Base-by-base conservation (phyloP, 768 basidiomycete species). In the Leccinum ochraceum region DNA sequence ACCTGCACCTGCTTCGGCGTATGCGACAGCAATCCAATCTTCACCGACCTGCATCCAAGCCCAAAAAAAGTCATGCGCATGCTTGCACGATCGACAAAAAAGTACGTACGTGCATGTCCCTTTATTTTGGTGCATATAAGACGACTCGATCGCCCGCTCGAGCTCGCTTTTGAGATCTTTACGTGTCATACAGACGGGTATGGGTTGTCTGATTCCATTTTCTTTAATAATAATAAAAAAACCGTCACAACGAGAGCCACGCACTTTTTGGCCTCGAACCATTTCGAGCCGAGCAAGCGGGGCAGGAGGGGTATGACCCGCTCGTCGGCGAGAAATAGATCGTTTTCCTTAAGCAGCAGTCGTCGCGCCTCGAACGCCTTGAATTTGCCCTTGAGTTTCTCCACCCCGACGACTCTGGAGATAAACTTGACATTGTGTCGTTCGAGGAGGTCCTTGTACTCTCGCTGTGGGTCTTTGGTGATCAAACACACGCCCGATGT, bases 251-350 rank as follows among this genome's bases (percentile, higher is more conserved):
- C 3, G n/a, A 28, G n/a, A n/a, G 0, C 52, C 28, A 69, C 91
- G 64, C 66, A 97, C 95, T 98, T 98, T 78, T 98, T 98, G 1
- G 95, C 93, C 32, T 92, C 84, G 67, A 98, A 94, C 84, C 93
- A 98, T 67, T 89, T 90, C 55, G 85, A 87, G 6, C 97, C 97
- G 3, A 98, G 80, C 52, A 98, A 76, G 61, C 85, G 86, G 1
- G 96, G 96, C 58, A 98, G 82, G 57, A 94, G 76, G n/a, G 90
- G 89, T 39, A 96, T 78, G 48, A 99, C 81, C 30, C 94, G 81
- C 62, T 97, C 94, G 75, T 99, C 97, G 16, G 94, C 94, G 54
- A 98, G 81, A 77, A 98, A 99, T 64, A 98, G 71, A 8, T 87
- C 95, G 65, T 96, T 90, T 72, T 97, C 94, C 71, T 89, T 90